Evolutionary conservation across 495 filamentous ascomycete species (phyloP).

Genomic region (Neurospora sp.): DNA sequence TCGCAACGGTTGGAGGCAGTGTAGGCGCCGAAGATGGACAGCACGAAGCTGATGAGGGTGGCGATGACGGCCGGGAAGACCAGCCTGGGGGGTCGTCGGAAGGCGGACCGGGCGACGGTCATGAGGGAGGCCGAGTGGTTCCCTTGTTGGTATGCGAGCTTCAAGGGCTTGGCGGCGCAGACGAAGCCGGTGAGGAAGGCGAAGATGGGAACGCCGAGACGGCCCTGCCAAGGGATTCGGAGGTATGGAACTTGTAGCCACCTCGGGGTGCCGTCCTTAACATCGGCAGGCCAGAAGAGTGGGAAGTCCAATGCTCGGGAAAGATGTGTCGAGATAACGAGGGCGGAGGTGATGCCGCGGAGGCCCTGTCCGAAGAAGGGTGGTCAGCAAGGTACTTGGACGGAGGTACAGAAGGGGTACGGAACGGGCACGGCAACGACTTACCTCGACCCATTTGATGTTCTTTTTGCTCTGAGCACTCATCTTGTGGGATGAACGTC

Average conservation of each 20-base stretch:
- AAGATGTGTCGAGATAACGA: constrained; percentile 56
- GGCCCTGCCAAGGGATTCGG: constrained; percentile 54
- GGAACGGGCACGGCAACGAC: constrained; percentile 3
- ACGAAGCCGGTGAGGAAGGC: constrained; percentile 59
- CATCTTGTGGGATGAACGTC: constrained; percentile 6
- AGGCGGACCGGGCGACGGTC: constrained; percentile 50
- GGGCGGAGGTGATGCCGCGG: constrained; percentile 52
- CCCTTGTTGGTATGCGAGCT: constrained; percentile 44
- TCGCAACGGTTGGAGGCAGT: constrained; percentile 43
- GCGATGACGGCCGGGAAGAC: constrained; percentile 51
- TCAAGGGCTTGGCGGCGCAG: constrained; percentile 54
- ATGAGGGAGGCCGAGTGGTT: constrained; percentile 41
- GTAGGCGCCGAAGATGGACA: constrained; percentile 48
- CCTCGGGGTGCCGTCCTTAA: constrained; percentile 33
- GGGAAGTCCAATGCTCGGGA: constrained; percentile 47
- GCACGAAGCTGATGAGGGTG: constrained; percentile 46
- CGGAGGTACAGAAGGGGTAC: neutral
- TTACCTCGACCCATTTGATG: constrained; percentile 30
- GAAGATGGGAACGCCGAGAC: constrained; percentile 56
- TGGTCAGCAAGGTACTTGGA: neutral
- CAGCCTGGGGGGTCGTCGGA: constrained; percentile 52
- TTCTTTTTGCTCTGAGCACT: constrained; percentile 19
- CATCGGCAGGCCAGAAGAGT: constrained; percentile 46
- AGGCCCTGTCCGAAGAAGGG: constrained; percentile 39
- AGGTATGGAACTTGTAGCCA: constrained; percentile 50